These are phyloP conservation scores for Plasmodium coatneyi DNA, from an alignment of 169 alveolate species.

Conservation along the genomic window DNA sequence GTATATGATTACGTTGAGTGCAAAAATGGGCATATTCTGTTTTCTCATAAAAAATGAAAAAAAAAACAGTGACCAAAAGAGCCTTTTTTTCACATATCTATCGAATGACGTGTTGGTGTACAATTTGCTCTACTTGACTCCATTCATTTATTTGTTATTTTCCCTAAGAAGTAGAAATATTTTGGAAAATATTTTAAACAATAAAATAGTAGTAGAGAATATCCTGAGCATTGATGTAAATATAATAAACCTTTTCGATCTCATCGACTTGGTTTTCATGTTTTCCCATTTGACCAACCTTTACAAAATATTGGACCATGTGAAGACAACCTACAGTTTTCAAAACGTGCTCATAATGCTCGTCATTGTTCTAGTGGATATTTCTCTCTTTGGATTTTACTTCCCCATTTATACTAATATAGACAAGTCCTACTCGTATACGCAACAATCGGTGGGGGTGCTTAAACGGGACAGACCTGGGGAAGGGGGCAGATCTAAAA, in stretches of 20 bases:
- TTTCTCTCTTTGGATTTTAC: conserved; percentile 41
- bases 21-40: conserved; percentile 26
- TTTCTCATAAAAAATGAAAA: conserved; percentile 10
- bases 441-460: not conserved
- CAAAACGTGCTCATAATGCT: conserved; percentile 26
- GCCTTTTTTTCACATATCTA: conserved; percentile 26
- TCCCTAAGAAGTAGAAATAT: conserved; percentile 68
- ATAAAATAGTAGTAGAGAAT: conserved; percentile 43
- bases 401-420: conserved; percentile 69
- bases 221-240: conserved; percentile 57
- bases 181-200: conserved; percentile 42
- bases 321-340: not conserved
- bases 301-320: conserved; percentile 14
- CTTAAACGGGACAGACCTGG: not conserved
- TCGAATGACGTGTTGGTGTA: conserved; percentile 38
- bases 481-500: not conserved
- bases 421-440: conserved; percentile 26
- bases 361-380: not conserved
- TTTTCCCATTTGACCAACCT: conserved; percentile 50
- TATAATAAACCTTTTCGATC: conserved; percentile 60
- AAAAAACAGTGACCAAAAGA: not conserved
- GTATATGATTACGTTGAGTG: conserved; percentile 45
- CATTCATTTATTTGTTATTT: conserved; percentile 52
- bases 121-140: conserved; percentile 54
- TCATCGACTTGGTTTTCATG: conserved; percentile 50